phyloP scores from a whole-genome alignment of 768 basidiomycete species.

The Boletus tylopilopsis region DNA sequence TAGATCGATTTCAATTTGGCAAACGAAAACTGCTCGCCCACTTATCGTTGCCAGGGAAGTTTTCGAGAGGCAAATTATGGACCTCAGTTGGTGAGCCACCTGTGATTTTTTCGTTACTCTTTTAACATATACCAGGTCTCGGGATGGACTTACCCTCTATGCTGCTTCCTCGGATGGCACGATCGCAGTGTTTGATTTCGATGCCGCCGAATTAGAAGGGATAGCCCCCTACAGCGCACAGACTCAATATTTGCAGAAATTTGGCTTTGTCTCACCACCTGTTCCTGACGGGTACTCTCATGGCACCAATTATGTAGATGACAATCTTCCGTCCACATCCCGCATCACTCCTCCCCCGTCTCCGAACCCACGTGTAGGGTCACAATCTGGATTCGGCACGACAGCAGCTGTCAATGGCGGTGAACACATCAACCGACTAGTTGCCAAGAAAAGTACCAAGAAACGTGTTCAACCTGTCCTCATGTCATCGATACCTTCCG shows the following conservation, averaged over 20 bases:
- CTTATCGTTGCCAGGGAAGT: conserved; percentile 92
- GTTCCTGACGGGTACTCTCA: conserved; percentile 73
- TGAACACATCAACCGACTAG: conserved; percentile 67
- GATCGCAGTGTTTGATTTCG: conserved; percentile 84
- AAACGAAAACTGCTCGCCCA: conserved; percentile 88
- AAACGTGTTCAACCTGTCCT: conserved; percentile 56
- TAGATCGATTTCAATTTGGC: conserved; percentile 92
- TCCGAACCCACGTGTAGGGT: conserved; percentile 33
- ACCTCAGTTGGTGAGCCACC: conserved; percentile 82
- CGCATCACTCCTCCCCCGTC: conserved; percentile 50
- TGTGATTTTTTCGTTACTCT: not conserved
- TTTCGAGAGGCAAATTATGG: conserved; percentile 93
- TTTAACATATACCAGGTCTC: conserved; percentile 58
- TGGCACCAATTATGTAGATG: conserved; percentile 21
- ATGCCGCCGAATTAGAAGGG: conserved; percentile 74
- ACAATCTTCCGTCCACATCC: conserved; percentile 21
- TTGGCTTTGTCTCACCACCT: conserved; percentile 67
- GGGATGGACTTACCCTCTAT: conserved; percentile 88
- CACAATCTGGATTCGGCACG: conserved; percentile 39
- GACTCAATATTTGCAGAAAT: conserved; percentile 77
- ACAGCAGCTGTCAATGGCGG: conserved; percentile 37
- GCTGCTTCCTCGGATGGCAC: conserved; percentile 97
- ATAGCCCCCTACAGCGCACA: conserved; percentile 72
- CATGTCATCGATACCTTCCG: conserved; percentile 37
- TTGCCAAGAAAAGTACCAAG: conserved; percentile 71